Evolutionary conservation across 768 basidiomycete species (phyloP).

Genomic region (Amanita thiersii): DNA sequence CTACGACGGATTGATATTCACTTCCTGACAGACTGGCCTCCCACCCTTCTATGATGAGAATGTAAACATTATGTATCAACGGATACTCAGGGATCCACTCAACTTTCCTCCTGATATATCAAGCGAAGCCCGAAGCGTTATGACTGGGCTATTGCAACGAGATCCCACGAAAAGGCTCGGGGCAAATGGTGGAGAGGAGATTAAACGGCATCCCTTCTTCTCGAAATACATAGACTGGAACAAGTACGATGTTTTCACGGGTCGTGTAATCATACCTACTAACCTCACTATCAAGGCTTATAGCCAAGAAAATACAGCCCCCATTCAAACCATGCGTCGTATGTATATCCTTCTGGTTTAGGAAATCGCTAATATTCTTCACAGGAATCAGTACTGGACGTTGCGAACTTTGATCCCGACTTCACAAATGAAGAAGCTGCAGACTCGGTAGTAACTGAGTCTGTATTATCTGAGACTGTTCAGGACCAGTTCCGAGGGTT

Average conservation of each 20-base stretch:
- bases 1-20: slow-evolving; percentile 11
- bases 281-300: slow-evolving; percentile 35
- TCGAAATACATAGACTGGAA: slow-evolving; percentile 91
- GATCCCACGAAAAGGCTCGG: slow-evolving; percentile 85
- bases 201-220: slow-evolving; percentile 95
- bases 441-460: slow-evolving; percentile 94
- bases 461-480: slow-evolving; percentile 87
- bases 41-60: slow-evolving; percentile 99
- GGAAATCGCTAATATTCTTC: slow-evolving; percentile 3
- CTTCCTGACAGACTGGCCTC: slow-evolving; percentile 64
- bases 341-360: slow-evolving; percentile 22
- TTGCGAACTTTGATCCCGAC: slow-evolving; percentile 95
- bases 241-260: slow-evolving; percentile 31
- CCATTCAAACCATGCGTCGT: slow-evolving; percentile 97
- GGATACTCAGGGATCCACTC: slow-evolving; percentile 90
- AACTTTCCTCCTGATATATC: slow-evolving; percentile 87
- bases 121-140: slow-evolving; percentile 81
- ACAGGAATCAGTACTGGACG: slow-evolving; percentile 87
- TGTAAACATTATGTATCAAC: slow-evolving; percentile 95
- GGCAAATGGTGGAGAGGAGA: slow-evolving; percentile 91
- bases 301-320: slow-evolving; percentile 93
- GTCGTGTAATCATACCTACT: neutral
- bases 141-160: slow-evolving; percentile 81
- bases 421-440: slow-evolving; percentile 94
- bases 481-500: slow-evolving; percentile 94